Base-by-base conservation (phyloP, 306 rosid species). In the Morella rubra region DNA sequence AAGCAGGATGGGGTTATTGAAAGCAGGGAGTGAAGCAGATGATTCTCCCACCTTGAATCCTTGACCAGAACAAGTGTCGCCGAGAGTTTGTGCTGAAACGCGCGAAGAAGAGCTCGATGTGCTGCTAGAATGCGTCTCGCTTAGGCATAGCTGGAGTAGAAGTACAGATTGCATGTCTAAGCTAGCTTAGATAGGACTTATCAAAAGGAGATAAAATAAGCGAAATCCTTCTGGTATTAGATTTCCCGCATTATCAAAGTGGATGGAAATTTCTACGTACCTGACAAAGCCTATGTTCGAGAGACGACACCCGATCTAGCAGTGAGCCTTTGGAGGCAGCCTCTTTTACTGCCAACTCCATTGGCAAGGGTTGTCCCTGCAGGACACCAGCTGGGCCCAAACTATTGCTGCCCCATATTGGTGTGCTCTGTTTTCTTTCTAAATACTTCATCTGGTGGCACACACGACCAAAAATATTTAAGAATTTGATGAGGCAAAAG, bases 241-340 rank as follows among this genome's bases (percentile, higher is more conserved):
- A 65, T 32, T 5, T 7, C 1, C 15, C 1, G 19, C 6, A 18
- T 16, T 5, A 5, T 16, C 32, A 27, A 27, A 27, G 32, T 27
- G 32, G 32, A 27, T 27, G 2, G 32, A 27, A 27, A 27, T 27
- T 27, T 27, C 32, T 27, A 27, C 32, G 32, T 68, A 93, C 97
- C 96, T 89, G 93, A 78, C 69, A 75, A 87, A 90, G 96, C 76
- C 89, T 85, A 45, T 74, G 80, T 75, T 93, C 93, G 77, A 93
- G 90, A 73, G 86, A 80, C 41, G 88, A 87, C 75, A 93, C 93
- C 40, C 96, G 86, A 82, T 90, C 96, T 86, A 85, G 24, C 80
- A 93, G 74, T 71, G 96, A 82, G 19, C 92, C 97, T 83, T 86
- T 90, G 56, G 71, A 85, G 83, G 47, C 71, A 81, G 80, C 80